Conservation (phyloP, 345 rosid species). For the Euphorbia peplus region DNA sequence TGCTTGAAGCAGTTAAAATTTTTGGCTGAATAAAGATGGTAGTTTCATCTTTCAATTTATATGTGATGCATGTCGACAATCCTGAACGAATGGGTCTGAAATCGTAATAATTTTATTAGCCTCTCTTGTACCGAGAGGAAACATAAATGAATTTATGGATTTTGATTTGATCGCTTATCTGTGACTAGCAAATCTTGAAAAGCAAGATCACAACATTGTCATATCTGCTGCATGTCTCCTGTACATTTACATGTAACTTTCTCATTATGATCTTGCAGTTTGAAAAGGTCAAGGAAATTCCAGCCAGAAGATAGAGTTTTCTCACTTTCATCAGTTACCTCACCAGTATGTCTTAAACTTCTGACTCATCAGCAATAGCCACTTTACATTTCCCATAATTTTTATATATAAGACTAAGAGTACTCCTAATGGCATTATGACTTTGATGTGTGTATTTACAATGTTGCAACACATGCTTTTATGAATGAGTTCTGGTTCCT, state of each 20-base stretch:
- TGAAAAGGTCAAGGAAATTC: slow-evolving; percentile 28
- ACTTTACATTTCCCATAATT: not conserved
- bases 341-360: slow-evolving; percentile 24
- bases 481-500: not conserved
- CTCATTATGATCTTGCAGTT: slow-evolving; percentile 17
- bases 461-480: not conserved
- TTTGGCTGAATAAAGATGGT: not conserved
- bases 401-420: not conserved
- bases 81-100: not conserved
- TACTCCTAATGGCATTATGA: not conserved
- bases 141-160: not conserved
- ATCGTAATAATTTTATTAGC: not conserved
- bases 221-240: not conserved
- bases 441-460: not conserved
- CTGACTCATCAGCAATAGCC: not conserved
- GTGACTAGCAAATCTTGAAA: not conserved
- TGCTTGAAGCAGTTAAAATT: not conserved
- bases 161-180: not conserved
- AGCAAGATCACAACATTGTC: slow-evolving; percentile 5
- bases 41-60: not conserved
- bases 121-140: not conserved
- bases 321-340: slow-evolving; percentile 28
- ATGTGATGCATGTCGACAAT: not conserved
- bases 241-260: not conserved
- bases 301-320: slow-evolving; percentile 30